These are phyloP conservation scores for Colletotrichum aenigma DNA, from an alignment of 2,329 filamentous ascomycete genomes.

Conservation along the genomic window DNA sequence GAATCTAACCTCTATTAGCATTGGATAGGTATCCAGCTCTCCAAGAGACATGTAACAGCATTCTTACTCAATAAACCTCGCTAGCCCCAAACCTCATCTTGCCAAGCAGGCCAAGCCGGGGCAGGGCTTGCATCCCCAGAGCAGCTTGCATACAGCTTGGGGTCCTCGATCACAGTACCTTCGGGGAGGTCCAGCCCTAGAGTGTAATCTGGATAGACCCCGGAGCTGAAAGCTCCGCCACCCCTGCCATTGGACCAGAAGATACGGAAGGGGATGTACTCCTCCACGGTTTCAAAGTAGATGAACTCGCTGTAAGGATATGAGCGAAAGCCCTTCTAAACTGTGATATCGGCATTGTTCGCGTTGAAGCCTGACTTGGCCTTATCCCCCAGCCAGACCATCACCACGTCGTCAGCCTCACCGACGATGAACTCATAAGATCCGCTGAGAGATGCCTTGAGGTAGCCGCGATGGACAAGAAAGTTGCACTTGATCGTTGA, in stretches of 20 bases:
- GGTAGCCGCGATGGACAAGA: slow-evolving; percentile 3
- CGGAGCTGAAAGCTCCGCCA: not conserved
- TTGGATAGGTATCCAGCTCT: not conserved
- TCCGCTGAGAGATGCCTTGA: not conserved
- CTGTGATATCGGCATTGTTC: not conserved
- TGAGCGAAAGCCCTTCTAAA: not conserved
- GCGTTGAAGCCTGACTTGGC: not conserved
- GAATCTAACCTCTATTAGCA: not conserved
- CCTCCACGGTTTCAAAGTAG: not conserved
- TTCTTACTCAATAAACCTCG: not conserved
- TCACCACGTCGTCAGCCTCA: not conserved
- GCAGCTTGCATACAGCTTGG: not conserved
- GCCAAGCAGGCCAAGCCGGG: not conserved
- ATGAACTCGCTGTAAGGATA: not conserved
- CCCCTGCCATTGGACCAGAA: slow-evolving; percentile 1
- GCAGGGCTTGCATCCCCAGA: not conserved
- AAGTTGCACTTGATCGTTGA: not conserved
- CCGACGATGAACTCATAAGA: not conserved
- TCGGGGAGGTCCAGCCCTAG: not conserved
- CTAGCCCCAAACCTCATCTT: not conserved
- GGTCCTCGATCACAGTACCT: not conserved
- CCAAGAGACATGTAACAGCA: not conserved
- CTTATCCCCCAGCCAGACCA: not conserved
- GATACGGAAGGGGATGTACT: not conserved
- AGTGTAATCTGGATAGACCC: not conserved